These are phyloP conservation scores for Cicer chorassanicum DNA, from an alignment of 306 rosid genomes.

Conservation along the genomic window DNA sequence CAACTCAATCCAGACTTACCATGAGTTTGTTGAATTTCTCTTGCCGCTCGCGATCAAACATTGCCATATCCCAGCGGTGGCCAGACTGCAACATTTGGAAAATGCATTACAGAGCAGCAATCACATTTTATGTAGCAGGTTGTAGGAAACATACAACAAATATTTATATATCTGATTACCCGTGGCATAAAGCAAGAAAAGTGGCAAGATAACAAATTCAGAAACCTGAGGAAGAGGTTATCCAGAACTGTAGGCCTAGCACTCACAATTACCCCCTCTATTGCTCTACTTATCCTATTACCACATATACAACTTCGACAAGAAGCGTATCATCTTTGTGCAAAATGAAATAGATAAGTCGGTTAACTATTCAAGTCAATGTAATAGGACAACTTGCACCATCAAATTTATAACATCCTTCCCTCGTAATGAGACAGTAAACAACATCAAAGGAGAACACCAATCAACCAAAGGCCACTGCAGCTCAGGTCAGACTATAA, in stretches of 20 bases:
- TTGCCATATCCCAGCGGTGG: constrained; percentile 80
- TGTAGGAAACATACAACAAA: constrained; percentile 30
- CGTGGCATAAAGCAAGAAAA: constrained; percentile 26
- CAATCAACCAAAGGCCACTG: not conserved
- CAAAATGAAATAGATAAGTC: constrained; percentile 16
- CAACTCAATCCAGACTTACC: constrained; percentile 59
- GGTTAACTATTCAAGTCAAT: constrained; percentile 26
- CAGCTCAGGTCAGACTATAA: constrained; percentile 23
- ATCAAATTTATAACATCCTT: not conserved
- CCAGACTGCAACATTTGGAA: constrained; percentile 63
- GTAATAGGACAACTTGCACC: not conserved
- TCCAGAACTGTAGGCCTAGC: constrained; percentile 19
- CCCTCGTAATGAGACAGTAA: not conserved
- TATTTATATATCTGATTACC: not conserved
- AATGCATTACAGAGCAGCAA: constrained; percentile 39
- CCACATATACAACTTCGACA: not conserved
- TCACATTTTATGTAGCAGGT: constrained; percentile 41
- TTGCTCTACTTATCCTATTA: not conserved
- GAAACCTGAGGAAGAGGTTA: constrained; percentile 21
- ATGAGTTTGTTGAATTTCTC: constrained; percentile 99
- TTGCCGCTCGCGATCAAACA: constrained; percentile 90
- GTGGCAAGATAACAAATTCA: not conserved
- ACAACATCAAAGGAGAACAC: not conserved
- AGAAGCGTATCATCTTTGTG: constrained; percentile 6
- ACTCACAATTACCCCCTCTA: constrained; percentile 7